Base-by-base conservation (phyloP, 352 stramenopile species). In the Phytophthora crassamura region DNA sequence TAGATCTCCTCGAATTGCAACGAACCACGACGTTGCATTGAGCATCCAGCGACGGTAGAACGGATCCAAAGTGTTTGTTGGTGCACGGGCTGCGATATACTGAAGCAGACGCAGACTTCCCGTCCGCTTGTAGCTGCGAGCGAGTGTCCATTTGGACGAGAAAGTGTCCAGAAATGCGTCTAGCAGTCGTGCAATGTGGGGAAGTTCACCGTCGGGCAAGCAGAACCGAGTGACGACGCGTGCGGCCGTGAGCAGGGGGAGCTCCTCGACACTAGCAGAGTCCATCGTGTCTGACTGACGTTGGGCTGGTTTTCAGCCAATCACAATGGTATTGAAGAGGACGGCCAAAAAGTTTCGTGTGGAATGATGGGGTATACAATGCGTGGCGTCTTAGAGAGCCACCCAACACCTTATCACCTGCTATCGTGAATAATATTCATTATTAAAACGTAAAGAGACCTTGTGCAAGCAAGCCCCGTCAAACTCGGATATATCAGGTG, bases 31-130 rank as follows among this genome's bases (percentile, higher is more conserved):
- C 1, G 55, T 62, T 3, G 55, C 50, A 43, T 72, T 77, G 40
- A 74, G 51, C 10, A 67, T 50, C 50, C 64, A 69, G 18, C 57
- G 54, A 7, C 59, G 56, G 55, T 72, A 77, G 51, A 77, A 72
- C 38, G 59, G 49, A 36, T 74, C 69, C 39, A 64, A 18, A 20
- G 16, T 33, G 20, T 22, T 34, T 12, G 43, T 32, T 12, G 35
- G 41, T 4, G 18, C 8, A 20, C 54, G 59, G 40, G 60, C 52
- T 11, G 59, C 66, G 35, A 74, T 54, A 38, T 63, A 63, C 16
- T 70, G 53, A 15, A 74, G 28, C 10, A 70, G 25, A 20, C 66
- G 49, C 10, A 67, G 20, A 70, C 65, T 69, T 16, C 41, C 7
- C 4, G 28, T 59, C 10, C 35, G 54, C 22, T 66, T 69, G 65